Evolutionary conservation across 192 early-diverging fungal genomes (phyloP), one percentile per base, ranked within the genome.

Genomic region (Backusella tarrabulga): DNA sequence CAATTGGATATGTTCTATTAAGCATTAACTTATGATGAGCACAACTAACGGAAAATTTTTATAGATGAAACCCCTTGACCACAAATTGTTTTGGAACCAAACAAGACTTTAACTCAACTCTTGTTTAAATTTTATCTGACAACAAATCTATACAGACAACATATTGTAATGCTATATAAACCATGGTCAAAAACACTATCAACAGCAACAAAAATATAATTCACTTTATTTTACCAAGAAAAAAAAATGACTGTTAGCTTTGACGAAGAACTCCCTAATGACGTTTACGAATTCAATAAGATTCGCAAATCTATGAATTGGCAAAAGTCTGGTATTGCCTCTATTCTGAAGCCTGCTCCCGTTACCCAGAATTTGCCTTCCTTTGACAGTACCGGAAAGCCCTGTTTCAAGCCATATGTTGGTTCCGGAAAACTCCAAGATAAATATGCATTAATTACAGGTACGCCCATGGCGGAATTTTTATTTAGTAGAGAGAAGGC

Each of bases 371-470:
- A 88, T 72, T 69, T 88, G 21, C 87, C 88, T 17, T 46, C 70
- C 26, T 83, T 76, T 36, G 79, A 85, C 17, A 72, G 29, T 5
- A 72, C 60, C 6, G 80, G 80, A 26, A 82, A 78, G 12, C 77
- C 80, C 9, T 71, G 73, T 36, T 74, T 88, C 66, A 73, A 84
- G 74, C 77, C 81, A 15, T 88, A 88, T 76, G 76, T 72, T 56
- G 83, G 80, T 9, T 68, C 77, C 41, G 83, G 81, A 17, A 88
- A 88, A 69, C 75, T 88, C 44, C 8, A 85, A 46, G 77, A 68
- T 34, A 88, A 88, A 63, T 75, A 85, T 46, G 87, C 85, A 50
- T 67, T 88, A 34, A 86, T 87, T 35, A 87, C 87, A 6, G 80
- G 76, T 77, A 77, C 23, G 42, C 54, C 5, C 42, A 42, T 63